Conservation (phyloP, 140 eudicot genomes). For the Stevia rebaudiana region DNA sequence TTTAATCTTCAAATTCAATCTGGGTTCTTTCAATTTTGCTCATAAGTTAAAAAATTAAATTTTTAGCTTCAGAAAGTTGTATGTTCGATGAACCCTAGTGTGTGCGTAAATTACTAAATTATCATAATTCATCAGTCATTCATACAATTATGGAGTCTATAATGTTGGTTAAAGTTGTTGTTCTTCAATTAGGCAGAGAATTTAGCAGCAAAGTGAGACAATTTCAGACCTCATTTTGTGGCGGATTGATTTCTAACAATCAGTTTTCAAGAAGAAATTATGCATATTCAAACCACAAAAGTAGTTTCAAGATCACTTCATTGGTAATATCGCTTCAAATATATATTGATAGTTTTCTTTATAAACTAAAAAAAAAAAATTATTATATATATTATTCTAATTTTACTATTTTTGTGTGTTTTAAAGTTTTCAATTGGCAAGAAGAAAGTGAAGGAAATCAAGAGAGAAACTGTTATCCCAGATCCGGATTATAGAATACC, state of each 20-base stretch:
- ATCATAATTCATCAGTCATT: not conserved
- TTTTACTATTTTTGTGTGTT: not conserved
- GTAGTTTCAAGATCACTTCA: constrained; percentile 41
- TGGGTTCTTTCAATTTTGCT: not conserved
- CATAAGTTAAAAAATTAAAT: not conserved
- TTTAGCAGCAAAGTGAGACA: constrained; percentile 31
- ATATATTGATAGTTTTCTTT: not conserved
- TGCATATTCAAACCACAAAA: constrained; percentile 18
- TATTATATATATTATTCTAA: too few relatives aligned
- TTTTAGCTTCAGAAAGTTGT: not conserved
- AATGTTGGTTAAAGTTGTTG: constrained; percentile 6
- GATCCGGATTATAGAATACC: constrained; percentile 95
- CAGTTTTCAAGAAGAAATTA: constrained; percentile 25
- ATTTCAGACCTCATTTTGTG: constrained; percentile 43
- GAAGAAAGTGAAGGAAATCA: constrained; percentile 48
- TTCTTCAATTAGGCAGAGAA: constrained; percentile 31
- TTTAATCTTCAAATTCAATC: constrained; percentile 4
- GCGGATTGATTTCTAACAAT: constrained; percentile 25
- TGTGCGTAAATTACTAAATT: constrained; percentile 2
- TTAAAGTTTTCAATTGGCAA: constrained; percentile 39
- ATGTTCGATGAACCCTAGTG: constrained; percentile 7
- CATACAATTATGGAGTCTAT: not conserved
- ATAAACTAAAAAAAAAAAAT: not conserved
- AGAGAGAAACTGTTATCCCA: constrained; percentile 56
- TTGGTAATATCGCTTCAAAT: constrained; percentile 28